A percentile compares a stretch with the other conserved stretches of the same genome.
Conservation (phyloP, 805 yeast genomes). For the Torulaspora microellipsoides region DNA sequence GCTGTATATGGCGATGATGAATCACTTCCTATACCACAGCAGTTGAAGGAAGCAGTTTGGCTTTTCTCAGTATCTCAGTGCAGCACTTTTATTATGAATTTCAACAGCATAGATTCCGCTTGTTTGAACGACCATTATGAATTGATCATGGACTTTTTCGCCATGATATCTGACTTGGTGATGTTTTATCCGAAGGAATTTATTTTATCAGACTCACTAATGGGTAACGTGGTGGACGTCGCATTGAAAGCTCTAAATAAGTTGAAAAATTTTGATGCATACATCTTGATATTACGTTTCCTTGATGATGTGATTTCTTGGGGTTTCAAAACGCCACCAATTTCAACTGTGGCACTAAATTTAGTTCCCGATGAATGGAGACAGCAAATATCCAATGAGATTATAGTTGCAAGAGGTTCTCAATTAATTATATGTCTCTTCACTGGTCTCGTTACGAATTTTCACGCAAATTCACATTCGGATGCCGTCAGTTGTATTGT, state of each 20-base stretch:
- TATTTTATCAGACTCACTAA: constrained; percentile 37
- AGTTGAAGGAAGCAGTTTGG: constrained; percentile 60
- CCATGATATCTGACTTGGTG: constrained; percentile 71
- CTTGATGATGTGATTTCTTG: constrained; percentile 78
- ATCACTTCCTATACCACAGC: constrained; percentile 31
- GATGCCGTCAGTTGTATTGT: constrained; percentile 74
- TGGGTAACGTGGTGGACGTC: constrained; percentile 53
- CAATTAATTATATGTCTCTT: constrained; percentile 48
- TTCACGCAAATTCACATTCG: constrained; percentile 61
- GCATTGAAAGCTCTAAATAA: constrained; percentile 47
- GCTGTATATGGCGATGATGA: constrained; percentile 64
- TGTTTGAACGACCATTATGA: constrained; percentile 40
- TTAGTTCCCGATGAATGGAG: constrained; percentile 54
- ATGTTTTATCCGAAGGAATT: constrained; percentile 55
- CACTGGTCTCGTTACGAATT: constrained; percentile 63
- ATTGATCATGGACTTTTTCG: constrained; percentile 78
- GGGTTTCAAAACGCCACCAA: constrained; percentile 80
- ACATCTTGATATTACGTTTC: constrained; percentile 65
- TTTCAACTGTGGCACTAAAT: constrained; percentile 54
- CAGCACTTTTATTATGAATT: constrained; percentile 48
- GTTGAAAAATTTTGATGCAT: constrained; percentile 65
- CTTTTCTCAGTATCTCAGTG: constrained; percentile 67
- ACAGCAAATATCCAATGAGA: constrained; percentile 40
- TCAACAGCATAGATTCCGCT: constrained; percentile 25
- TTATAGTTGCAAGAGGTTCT: constrained; percentile 54